Conservation (phyloP, 495 filamentous ascomycete genomes). For the Rhizodiscina lignyota region DNA sequence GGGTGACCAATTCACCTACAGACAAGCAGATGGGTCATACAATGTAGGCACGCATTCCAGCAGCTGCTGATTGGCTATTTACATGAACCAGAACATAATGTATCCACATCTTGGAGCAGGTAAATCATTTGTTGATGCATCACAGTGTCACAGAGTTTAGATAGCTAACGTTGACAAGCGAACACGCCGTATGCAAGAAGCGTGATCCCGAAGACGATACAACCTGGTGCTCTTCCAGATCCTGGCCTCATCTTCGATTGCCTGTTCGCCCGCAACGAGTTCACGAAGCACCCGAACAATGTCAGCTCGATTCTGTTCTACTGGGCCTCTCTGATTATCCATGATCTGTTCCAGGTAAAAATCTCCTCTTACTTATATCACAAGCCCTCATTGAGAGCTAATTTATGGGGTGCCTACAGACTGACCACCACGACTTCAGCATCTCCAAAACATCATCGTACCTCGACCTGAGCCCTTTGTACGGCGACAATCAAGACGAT, state of each 20-base stretch:
- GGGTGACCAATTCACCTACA: constrained; percentile 48
- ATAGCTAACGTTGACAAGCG: constrained; percentile 12
- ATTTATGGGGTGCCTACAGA: too few relatives aligned
- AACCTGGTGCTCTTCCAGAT: constrained; percentile 35
- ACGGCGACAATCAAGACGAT: constrained; percentile 38
- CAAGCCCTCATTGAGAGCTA: too few relatives aligned
- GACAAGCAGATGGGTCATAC: constrained; percentile 58
- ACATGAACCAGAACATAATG: constrained; percentile 25
- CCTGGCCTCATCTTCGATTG: constrained; percentile 36
- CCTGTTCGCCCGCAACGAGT: constrained; percentile 33
- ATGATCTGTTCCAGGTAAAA: constrained; percentile 45
- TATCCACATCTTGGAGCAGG: constrained; percentile 35
- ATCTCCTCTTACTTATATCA: too few relatives aligned
- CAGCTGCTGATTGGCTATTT: neutral
- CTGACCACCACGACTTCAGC: constrained; percentile 33
- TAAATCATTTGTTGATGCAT: too few relatives aligned
- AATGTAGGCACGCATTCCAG: constrained; percentile 18
- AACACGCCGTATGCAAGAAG: constrained; percentile 38
- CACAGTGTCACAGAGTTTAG: too few relatives aligned
- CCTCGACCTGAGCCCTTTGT: constrained; percentile 40
- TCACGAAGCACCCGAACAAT: constrained; percentile 37
- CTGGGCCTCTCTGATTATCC: constrained; percentile 40
- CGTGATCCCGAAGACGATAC: constrained; percentile 32
- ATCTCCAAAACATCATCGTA: constrained; percentile 42
- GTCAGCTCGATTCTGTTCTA: constrained; percentile 43